These are phyloP conservation scores for Phytophthora pini DNA, from an alignment of 352 stramenopile genomes.

Conservation along the genomic window DNA sequence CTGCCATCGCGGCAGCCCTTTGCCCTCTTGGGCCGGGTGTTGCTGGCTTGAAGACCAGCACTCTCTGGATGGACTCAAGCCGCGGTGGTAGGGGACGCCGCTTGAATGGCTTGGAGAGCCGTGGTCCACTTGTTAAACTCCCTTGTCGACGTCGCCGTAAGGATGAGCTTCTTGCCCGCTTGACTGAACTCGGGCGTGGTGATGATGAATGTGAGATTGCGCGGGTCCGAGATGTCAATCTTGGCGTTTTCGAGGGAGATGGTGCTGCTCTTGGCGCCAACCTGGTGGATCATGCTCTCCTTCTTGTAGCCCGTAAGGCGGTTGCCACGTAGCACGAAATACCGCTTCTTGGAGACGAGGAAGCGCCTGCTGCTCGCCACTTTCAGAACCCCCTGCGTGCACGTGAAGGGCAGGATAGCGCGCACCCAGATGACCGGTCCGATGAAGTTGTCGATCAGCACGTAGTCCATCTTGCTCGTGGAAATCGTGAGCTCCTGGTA, in stretches of 20 bases:
- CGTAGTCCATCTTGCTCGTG: slow-evolving; percentile 78
- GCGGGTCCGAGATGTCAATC: slow-evolving; percentile 73
- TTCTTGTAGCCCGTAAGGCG: slow-evolving; percentile 78
- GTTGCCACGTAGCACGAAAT: slow-evolving; percentile 77
- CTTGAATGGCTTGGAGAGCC: slow-evolving; percentile 60
- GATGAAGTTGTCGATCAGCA: slow-evolving; percentile 88
- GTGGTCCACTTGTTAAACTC: slow-evolving; percentile 90
- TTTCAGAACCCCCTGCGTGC: slow-evolving; percentile 84
- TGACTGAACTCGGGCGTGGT: slow-evolving; percentile 77
- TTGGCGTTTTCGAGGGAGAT: slow-evolving; percentile 69
- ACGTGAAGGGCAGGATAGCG: slow-evolving; percentile 87
- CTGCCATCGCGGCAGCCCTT: slow-evolving; percentile 24
- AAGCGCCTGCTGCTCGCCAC: slow-evolving; percentile 80
- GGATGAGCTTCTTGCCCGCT: slow-evolving; percentile 81
- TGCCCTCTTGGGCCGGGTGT: slow-evolving; percentile 8
- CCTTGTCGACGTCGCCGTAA: slow-evolving; percentile 72
- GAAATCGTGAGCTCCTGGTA: slow-evolving; percentile 77
- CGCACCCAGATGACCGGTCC: slow-evolving; percentile 84
- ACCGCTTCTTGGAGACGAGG: slow-evolving; percentile 87
- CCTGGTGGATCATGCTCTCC: slow-evolving; percentile 73
- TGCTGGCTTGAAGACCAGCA: slow-evolving; percentile 14
- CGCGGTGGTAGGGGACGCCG: slow-evolving; percentile 41
- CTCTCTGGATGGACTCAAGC: slow-evolving; percentile 38
- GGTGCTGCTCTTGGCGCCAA: slow-evolving; percentile 75
- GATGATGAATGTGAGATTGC: slow-evolving; percentile 76